A percentile compares a stretch with the other conserved stretches of the same genome.
These are phyloP conservation scores for Ambrosia trifida DNA, from an alignment of 129 eudicot genomes.

Conservation along the genomic window DNA sequence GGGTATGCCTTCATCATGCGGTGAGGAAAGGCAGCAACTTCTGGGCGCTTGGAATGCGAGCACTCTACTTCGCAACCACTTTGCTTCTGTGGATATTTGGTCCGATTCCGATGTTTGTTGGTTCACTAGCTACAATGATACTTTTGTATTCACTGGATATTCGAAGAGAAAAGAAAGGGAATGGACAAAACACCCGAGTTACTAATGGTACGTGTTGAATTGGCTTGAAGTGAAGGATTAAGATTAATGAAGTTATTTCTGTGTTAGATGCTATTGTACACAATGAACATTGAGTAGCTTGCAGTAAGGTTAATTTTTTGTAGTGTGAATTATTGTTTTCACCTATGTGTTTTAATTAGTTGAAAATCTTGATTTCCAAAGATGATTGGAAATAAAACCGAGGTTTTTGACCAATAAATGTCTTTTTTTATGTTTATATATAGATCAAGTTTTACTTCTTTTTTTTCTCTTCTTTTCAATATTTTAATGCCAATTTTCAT, in stretches of 20 bases:
- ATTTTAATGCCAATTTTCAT: not conserved
- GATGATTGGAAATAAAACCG: too few relatives aligned
- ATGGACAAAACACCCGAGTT: too few relatives aligned
- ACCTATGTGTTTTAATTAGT: too few relatives aligned
- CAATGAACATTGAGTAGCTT: conserved; percentile 20
- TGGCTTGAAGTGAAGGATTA: conserved; percentile 31
- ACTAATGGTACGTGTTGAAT: not conserved
- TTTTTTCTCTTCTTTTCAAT: not conserved
- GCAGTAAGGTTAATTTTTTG: not conserved
- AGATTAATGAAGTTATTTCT: conserved; percentile 29
- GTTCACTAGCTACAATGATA: conserved; percentile 43
- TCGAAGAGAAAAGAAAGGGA: conserved; percentile 17
- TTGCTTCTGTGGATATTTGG: conserved; percentile 80
- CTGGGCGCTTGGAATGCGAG: conserved; percentile 63
- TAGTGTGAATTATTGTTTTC: too few relatives aligned
- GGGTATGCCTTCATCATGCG: conserved; percentile 45
- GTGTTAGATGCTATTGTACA: conserved; percentile 33
- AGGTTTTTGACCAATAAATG: too few relatives aligned
- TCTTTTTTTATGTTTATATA: too few relatives aligned
- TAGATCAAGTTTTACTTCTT: too few relatives aligned
- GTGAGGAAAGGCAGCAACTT: conserved; percentile 58
- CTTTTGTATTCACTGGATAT: conserved; percentile 50
- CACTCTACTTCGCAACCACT: conserved; percentile 59
- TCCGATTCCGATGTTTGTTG: conserved; percentile 82
- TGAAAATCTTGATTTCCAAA: too few relatives aligned